Conservation (phyloP, 352 stramenopile genomes). For the Phytophthora aleatoria region DNA sequence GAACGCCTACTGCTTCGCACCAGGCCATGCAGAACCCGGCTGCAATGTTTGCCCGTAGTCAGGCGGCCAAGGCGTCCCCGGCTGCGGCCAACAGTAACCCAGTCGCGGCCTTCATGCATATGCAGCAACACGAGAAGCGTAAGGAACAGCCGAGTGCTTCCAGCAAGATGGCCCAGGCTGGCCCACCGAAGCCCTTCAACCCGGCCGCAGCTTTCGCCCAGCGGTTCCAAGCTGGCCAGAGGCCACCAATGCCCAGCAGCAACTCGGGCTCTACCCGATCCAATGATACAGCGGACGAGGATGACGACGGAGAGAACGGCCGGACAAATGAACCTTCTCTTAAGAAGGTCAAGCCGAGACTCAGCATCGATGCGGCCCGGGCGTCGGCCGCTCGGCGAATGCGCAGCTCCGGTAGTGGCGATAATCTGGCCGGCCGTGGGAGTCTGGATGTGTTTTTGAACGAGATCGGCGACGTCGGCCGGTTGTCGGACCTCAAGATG, state of each 20-base stretch:
- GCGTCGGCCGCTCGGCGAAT: constrained; percentile 70
- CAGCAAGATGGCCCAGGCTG: constrained; percentile 21
- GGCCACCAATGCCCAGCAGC: constrained; percentile 43
- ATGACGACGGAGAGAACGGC: constrained; percentile 48
- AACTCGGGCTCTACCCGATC: constrained; percentile 39
- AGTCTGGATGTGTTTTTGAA: constrained; percentile 83
- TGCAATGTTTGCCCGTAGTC: constrained; percentile 60
- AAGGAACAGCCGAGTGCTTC: constrained; percentile 19
- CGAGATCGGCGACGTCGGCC: constrained; percentile 77
- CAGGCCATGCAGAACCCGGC: constrained; percentile 51
- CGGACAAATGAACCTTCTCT: constrained; percentile 57
- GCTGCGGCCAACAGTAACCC: constrained; percentile 35
- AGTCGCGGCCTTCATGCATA: constrained; percentile 60
- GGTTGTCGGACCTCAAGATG: constrained; percentile 87
- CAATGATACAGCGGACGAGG: constrained; percentile 39
- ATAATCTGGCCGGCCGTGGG: constrained; percentile 54
- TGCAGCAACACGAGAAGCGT: constrained; percentile 51
- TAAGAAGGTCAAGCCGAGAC: constrained; percentile 76
- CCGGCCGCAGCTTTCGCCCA: constrained; percentile 62
- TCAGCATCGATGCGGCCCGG: constrained; percentile 79
- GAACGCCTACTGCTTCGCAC: constrained; percentile 11
- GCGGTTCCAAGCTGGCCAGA: constrained; percentile 50
- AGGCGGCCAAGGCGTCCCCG: constrained; percentile 35
- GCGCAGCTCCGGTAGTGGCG: constrained; percentile 61
- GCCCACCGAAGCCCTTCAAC: constrained; percentile 45